Conservation (phyloP, 441 rosid genomes). For the Gossypium gossypioides region DNA sequence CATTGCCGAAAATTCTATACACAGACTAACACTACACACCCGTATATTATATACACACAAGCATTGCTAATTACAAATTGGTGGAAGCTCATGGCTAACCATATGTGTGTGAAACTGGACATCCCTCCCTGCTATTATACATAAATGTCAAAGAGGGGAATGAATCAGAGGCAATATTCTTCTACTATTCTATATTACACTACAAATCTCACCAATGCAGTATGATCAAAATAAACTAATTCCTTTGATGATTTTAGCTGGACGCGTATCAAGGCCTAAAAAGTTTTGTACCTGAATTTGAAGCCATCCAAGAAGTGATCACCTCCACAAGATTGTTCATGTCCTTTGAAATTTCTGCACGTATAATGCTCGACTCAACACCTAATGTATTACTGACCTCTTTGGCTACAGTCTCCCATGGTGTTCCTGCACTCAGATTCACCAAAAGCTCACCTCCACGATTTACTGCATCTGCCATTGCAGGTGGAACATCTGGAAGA, state of each 20-base stretch:
- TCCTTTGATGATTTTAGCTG: background rate
- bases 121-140: background rate
- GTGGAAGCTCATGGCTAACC: background rate
- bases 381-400: constrained; percentile 77
- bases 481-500: constrained; percentile 89
- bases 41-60: background rate
- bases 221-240: background rate
- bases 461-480: constrained; percentile 88
- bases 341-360: constrained; percentile 63
- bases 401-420: constrained; percentile 86
- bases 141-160: background rate
- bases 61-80: background rate
- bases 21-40: background rate
- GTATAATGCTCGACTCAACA: constrained; percentile 47
- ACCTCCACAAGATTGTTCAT: constrained; percentile 53
- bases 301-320: constrained; percentile 65
- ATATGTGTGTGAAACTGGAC: background rate
- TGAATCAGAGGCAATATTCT: background rate
- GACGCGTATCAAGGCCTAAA: constrained; percentile 30
- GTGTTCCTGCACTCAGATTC: constrained; percentile 72
- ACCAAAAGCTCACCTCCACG: constrained; percentile 72
- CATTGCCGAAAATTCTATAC: background rate
- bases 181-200: background rate
- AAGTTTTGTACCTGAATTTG: constrained; percentile 52
- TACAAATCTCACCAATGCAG: background rate